Base-by-base conservation (phyloP, 805 yeast genomes). In the Starmerella khaoyaiensis region DNA sequence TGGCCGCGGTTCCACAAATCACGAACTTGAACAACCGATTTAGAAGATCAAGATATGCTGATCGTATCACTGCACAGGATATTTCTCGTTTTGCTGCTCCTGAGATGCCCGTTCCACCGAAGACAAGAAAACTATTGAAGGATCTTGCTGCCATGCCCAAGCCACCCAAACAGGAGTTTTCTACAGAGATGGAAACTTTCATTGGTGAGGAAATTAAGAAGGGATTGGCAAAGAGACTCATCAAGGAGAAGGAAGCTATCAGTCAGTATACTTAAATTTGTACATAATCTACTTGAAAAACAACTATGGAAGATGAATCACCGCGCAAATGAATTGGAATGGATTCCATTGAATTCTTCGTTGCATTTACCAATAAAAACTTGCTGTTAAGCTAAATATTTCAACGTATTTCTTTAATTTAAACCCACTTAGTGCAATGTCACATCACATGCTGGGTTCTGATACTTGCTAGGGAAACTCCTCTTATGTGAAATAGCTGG, bases 1-100 rank as follows among this genome's bases (percentile, higher is more conserved):
- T 55, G 14, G 79, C 63, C 20, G 81, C 80, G 14, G 57, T 79
- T 44, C 56, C 59, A 41, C 74, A 81, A 40, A 67, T 86, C 45
- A 76, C 94, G 60, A 79, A 82, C 60, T 81, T 83, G 35, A 60
- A 74, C 51, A 76, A 86, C 45, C 72, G 74, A 56, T 69, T 65
- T 60, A 74, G 69, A 55, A 69, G 79, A 60, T 40, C 41, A n/a
- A 47, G 58, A 21, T 53, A 53, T 35, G 56, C 54, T 9, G 76
- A 72, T 45, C 67, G 68, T 49, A 62, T 84, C 42, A 67, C 76
- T 9, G 75, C 68, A 45, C 59, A 67, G 26, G 84, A 80, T 50
- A 68, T 77, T 29, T 69, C 72, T 49, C 70, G 65, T 47, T 62
- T 78, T 51, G 65, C 65, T 14, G 73, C 81, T 14, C 93, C 93